Percentiles rank a stretch among this genome's conserved stretches.
phyloP scores from a whole-genome alignment of 495 filamentous ascomycete genomes.

The Trichoderma reesei region DNA sequence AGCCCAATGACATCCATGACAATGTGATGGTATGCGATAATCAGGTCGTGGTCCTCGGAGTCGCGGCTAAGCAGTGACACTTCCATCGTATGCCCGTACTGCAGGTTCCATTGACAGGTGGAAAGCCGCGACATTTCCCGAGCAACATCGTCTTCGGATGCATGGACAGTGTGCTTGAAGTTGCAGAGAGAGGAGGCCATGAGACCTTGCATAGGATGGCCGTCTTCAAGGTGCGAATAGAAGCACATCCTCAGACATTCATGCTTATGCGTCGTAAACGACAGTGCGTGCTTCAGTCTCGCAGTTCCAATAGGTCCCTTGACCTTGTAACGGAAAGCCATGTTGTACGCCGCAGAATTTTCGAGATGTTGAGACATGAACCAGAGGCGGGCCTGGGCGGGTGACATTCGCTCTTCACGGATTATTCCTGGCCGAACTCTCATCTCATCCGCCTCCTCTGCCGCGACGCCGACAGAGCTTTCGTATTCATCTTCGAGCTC shows the following conservation, averaged over 20 bases:
- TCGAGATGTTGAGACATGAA: constrained; percentile 27
- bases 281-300: constrained; percentile 25
- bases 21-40: constrained; percentile 24
- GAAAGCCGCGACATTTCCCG: constrained; percentile 11
- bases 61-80: constrained; percentile 15
- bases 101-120: constrained; percentile 15
- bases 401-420: constrained; percentile 14
- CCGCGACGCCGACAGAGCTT: too few species aligned
- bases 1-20: constrained; percentile 21
- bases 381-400: constrained; percentile 39
- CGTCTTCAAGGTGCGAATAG: constrained; percentile 12
- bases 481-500: too few species aligned
- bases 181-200: constrained; percentile 8
- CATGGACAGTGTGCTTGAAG: constrained; percentile 11
- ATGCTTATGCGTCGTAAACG: constrained; percentile 25
- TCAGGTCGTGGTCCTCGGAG: constrained; percentile 11
- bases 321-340: constrained; percentile 19
- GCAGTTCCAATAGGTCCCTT: constrained; percentile 17
- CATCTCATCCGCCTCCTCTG: too few species aligned
- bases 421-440: too few species aligned
- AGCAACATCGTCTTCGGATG: constrained; percentile 2
- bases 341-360: constrained; percentile 28
- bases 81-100: constrained; percentile 13
- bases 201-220: constrained; percentile 13
- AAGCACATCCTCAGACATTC: constrained; percentile 33